These are phyloP conservation scores for Nemania serpens DNA, from an alignment of 2,329 filamentous ascomycete species.

Conservation along the genomic window DNA sequence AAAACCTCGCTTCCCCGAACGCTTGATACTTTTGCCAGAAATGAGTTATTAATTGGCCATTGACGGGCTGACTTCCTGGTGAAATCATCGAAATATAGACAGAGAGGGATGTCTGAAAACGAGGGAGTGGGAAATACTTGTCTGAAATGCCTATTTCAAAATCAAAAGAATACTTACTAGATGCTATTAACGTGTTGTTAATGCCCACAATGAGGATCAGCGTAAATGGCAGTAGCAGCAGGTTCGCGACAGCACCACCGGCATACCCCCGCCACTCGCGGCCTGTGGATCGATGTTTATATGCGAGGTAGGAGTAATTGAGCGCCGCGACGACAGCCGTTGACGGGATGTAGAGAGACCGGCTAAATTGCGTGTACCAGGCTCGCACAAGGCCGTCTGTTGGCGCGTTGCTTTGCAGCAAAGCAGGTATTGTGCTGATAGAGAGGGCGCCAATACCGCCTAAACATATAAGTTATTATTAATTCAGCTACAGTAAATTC, in stretches of 20 bases:
- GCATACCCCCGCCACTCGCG: constrained; percentile 36
- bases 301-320: constrained; percentile 35
- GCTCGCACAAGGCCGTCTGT: constrained; percentile 32
- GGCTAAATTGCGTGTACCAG: constrained; percentile 34
- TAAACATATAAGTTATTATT: constrained; percentile 1
- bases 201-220: constrained; percentile 30
- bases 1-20: constrained; percentile 18
- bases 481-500: not conserved
- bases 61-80: too few relatives aligned
- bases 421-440: constrained; percentile 32
- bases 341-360: constrained; percentile 31
- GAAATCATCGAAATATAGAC: too few relatives aligned
- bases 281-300: constrained; percentile 19
- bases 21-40: not conserved
- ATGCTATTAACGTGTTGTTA: constrained; percentile 28
- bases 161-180: constrained; percentile 9
- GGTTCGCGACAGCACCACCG: constrained; percentile 29
- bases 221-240: constrained; percentile 34
- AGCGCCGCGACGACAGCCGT: constrained; percentile 27
- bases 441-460: constrained; percentile 33
- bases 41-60: not conserved
- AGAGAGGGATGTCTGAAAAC: not conserved
- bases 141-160: not conserved
- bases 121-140: not conserved
- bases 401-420: constrained; percentile 28